Conservation (phyloP, 2,329 filamentous ascomycete species). For the Diaporthe sp. region DNA sequence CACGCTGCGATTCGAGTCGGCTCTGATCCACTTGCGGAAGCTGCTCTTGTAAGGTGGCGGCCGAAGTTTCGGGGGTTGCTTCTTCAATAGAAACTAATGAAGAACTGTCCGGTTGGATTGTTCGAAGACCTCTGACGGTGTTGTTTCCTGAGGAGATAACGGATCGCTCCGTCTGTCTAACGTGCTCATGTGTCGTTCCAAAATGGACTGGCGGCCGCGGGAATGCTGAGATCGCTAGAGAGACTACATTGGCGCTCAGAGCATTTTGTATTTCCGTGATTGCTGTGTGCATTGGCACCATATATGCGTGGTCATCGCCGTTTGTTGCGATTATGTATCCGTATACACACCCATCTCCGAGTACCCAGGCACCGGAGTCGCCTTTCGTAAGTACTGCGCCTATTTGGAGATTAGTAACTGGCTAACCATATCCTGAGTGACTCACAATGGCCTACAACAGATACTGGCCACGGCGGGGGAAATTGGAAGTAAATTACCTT, state of each 20-base stretch:
- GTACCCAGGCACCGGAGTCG: slow-evolving; percentile 1
- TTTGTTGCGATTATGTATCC: slow-evolving; percentile 4
- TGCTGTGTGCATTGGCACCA: background rate
- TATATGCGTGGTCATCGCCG: background rate
- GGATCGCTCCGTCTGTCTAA: background rate
- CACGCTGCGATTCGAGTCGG: background rate
- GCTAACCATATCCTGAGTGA: background rate
- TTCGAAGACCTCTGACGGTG: too few relatives aligned
- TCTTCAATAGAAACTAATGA: too few relatives aligned
- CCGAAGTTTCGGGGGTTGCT: background rate
- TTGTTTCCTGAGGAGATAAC: background rate
- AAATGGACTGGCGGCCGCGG: background rate
- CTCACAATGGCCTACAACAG: background rate
- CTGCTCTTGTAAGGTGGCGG: background rate
- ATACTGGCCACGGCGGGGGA: background rate
- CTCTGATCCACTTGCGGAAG: background rate
- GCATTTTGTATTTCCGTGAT: background rate
- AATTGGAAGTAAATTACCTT: background rate
- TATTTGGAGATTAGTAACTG: background rate
- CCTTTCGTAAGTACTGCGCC: background rate
- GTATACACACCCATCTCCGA: background rate
- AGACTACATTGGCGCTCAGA: background rate
- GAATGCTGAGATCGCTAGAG: background rate
- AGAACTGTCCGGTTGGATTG: too few relatives aligned
- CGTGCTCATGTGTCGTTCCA: background rate